A percentile compares a stretch with the other conserved stretches of the same genome.
phyloP scores from a whole-genome alignment of 2,329 filamentous ascomycete genomes.

The Pezicula radicicola region DNA sequence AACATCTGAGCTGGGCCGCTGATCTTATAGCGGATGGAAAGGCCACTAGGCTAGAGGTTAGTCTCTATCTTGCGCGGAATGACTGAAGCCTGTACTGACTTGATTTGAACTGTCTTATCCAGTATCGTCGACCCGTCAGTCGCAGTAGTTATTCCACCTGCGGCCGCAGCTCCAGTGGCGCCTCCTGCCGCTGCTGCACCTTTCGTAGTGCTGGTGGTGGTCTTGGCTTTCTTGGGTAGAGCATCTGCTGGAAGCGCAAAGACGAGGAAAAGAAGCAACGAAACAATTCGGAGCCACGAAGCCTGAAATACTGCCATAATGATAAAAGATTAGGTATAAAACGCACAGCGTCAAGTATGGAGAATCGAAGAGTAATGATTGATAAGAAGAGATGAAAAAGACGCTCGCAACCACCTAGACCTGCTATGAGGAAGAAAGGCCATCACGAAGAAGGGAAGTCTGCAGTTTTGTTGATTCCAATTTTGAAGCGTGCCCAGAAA shows the following conservation, averaged over 20 bases:
- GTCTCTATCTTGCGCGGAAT: neutral
- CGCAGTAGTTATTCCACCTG: slow-evolving; percentile 27
- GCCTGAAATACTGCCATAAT: slow-evolving; percentile 14
- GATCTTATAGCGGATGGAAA: slow-evolving; percentile 53
- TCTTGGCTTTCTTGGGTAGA: slow-evolving; percentile 15
- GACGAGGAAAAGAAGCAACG: slow-evolving; percentile 13
- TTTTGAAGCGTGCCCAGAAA: neutral
- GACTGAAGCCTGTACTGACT: slow-evolving; percentile 33
- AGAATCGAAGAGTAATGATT: slow-evolving; percentile 5
- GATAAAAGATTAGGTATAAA: slow-evolving; percentile 6
- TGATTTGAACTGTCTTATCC: slow-evolving; percentile 51
- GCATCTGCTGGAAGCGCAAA: slow-evolving; percentile 15
- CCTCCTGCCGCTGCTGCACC: slow-evolving; percentile 1
- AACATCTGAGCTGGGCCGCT: slow-evolving; percentile 52
- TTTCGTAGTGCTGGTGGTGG: neutral
- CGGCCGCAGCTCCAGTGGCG: slow-evolving; percentile 7
- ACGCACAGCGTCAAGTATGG: slow-evolving; percentile 19
- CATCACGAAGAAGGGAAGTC: neutral
- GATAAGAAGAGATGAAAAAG: slow-evolving; percentile 1
- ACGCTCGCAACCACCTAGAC: neutral
- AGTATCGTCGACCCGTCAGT: slow-evolving; percentile 54
- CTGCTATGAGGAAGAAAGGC: neutral
- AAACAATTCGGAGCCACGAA: slow-evolving; percentile 16
- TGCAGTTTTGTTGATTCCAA: neutral
- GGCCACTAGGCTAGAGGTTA: slow-evolving; percentile 34